Evolutionary conservation across 2,329 filamentous ascomycete genomes (phyloP).

Genomic region (Oidium heveae): DNA sequence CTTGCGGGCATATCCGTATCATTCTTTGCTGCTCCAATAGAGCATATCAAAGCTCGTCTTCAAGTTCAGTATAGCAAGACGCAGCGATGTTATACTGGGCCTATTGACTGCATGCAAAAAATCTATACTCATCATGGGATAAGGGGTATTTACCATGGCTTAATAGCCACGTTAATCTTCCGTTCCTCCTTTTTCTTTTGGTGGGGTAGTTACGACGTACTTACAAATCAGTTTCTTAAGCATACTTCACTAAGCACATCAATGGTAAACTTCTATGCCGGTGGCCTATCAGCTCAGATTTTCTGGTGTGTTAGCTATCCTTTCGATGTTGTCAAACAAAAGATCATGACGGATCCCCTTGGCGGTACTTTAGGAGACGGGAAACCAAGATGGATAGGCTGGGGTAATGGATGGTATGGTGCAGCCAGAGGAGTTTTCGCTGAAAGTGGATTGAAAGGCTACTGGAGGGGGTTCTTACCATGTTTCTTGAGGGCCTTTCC

Average conservation of each 20-base stretch:
- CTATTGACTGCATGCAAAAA: constrained; percentile 58
- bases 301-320: constrained; percentile 92
- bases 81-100: constrained; percentile 59
- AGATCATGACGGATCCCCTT: constrained; percentile 86
- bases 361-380: constrained; percentile 45
- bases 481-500: constrained; percentile 89
- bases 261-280: constrained; percentile 89
- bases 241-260: constrained; percentile 50
- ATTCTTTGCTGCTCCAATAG: constrained; percentile 79
- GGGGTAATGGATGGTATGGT: constrained; percentile 72
- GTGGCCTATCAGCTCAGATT: constrained; percentile 72
- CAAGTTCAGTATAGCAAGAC: constrained; percentile 78
- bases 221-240: constrained; percentile 41
- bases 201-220: constrained; percentile 87
- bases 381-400: constrained; percentile 40
- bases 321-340: constrained; percentile 80
- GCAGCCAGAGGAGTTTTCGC: constrained; percentile 53
- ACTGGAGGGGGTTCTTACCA: constrained; percentile 81
- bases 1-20: constrained; percentile 74
- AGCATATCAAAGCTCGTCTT: constrained; percentile 81
- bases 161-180: constrained; percentile 68
- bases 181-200: constrained; percentile 90
- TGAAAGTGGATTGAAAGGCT: constrained; percentile 55
- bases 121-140: constrained; percentile 50
- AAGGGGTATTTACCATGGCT: constrained; percentile 59